Evolutionary conservation across 768 basidiomycete species (phyloP), one percentile per base, ranked within the genome.

Genomic region (Termitomyces titanicus): DNA sequence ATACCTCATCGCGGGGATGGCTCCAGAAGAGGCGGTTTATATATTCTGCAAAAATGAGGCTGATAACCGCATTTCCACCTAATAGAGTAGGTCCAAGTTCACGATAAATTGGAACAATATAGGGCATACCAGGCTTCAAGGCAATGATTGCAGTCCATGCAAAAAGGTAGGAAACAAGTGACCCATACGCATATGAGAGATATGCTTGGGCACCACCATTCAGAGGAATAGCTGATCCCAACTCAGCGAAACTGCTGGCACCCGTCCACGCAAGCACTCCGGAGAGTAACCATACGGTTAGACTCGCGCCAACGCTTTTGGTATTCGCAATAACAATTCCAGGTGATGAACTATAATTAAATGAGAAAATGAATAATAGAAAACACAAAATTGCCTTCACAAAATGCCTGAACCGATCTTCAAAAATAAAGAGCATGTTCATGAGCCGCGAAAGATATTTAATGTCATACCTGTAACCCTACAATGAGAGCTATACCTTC

Each of bases 341-440:
- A 1, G 95, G 94, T 5, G 92, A 94, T 3, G 92, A 94, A 72
- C 92, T 94, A 18, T 7, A 29, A 20, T 22, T 25, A n/a, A 25
- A 48, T 59, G 62, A 56, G 58, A 2, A 48, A 17, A 17, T 33
- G 9, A 5, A n/a, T 7, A 31, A 13, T 20, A 5, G 13, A 37
- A 45, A 25, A 18, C 20, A 40, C 45, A 35, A 24, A 37, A 5
- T 29, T 27, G 33, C 38, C 20, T 87, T 60, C 65, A 93, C 92
- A 96, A 97, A 55, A 97, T 97, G 33, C 94, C 94, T 17, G 93
- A 95, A 15, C 94, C 94, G 70, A 93, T 90, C 86, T 89, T 58
- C 43, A 10, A 20, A 44, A 31, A 54, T 47, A 33, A 25, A 20
- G 9, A 39, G 44, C 40, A 5, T n/a, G 47, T 31, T 55, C 35